Base-by-base conservation (phyloP, 2,329 filamentous ascomycete genomes). In the Sclerotinia glacialis region DNA sequence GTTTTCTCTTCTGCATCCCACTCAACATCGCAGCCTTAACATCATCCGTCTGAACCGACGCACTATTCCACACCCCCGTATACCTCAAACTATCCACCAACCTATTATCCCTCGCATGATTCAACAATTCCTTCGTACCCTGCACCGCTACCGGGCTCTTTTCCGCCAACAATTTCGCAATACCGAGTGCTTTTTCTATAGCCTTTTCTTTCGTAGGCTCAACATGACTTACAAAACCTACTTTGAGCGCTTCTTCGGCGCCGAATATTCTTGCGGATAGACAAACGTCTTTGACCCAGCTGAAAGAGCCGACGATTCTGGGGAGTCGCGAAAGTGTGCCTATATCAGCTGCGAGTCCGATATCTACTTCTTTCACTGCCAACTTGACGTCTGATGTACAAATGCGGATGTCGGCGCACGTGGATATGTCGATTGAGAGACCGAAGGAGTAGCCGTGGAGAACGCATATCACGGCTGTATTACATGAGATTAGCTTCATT, bases 121-220 rank as follows among this genome's bases (percentile, higher is more conserved):
- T 93, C 75, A 97, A 76, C 69, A 96, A 79, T 79, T 95, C 90
- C 81, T 97, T 97, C 11, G 93, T 96, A 7, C 91, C 89, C 80
- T 92, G 86, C 70, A 94, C 90, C 1, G 92, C 93, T 28, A 98
- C 88, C 0, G 94, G 94, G 74, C 91, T 95, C 84, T 97, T 97
- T 23, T 77, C 80, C 37, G 91, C 90, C 67, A 97, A 85, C 73
- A 87, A 73, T 14, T 75, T 78, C 0, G 89, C 92, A 74, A 91
- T 75, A 69, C 85, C 81, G 68, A 93, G 58, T 0, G 84, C 92
- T 47, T 83, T 84, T 50, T 79, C 79, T 31, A 96, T 76, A 2
- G 89, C 85, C 53, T 82, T 83, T 23, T 81, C 81, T 80, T 95
- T 91, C 67, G 79, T 81, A 55, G 84, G 82, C 66, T 83, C 82